Evolutionary conservation across 768 basidiomycete species (phyloP), one percentile per base, ranked within the genome.

Genomic region (Macrolepiota dolichaula): DNA sequence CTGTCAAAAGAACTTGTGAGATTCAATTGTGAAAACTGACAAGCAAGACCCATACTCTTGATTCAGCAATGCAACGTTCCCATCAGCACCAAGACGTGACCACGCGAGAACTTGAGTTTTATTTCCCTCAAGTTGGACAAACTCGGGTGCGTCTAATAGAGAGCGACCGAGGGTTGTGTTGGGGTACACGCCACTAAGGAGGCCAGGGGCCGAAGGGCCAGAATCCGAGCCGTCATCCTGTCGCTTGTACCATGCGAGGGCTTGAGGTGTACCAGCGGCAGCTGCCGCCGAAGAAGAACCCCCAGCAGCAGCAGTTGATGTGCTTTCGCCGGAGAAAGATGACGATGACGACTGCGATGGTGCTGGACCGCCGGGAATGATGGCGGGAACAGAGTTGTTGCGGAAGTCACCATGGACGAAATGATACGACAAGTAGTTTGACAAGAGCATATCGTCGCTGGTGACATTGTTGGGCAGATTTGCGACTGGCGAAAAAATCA

Each of bases 141-240:
- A 69, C 0, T 73, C 61, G 0, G 79, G 66, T 40, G 81, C 77
- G 46, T 80, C 81, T 46, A 90, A 77, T n/a, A 86, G 73, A 0
- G 89, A 87, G 42, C 86, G 81, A 1, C 85, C 86, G 57, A 92
- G 72, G 0, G 88, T 89, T 63, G 79, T 76, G 65, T 82, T 84
- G 1, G 88, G 87, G 59, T 73, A 81, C 15, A 72, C 69, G 11
- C 73, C 71, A n/a, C 78, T 74, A 10, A 72, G 62, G 4, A 78
- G 74, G 46, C 53, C 59, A 12, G 65, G 49, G 13, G 52, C 51
- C n/a, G n/a, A 17, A 7, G 17, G 6, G 42, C 49, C 58, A 13
- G 63, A 61, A 51, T 27, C 61, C 53, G 29, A 37, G 15, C 61
- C 62, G 32, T 58, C 62, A 15, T 58, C 50, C 51, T 51, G 57